phyloP scores from a whole-genome alignment of 768 basidiomycete species.

The Russula griseocarnosa region DNA sequence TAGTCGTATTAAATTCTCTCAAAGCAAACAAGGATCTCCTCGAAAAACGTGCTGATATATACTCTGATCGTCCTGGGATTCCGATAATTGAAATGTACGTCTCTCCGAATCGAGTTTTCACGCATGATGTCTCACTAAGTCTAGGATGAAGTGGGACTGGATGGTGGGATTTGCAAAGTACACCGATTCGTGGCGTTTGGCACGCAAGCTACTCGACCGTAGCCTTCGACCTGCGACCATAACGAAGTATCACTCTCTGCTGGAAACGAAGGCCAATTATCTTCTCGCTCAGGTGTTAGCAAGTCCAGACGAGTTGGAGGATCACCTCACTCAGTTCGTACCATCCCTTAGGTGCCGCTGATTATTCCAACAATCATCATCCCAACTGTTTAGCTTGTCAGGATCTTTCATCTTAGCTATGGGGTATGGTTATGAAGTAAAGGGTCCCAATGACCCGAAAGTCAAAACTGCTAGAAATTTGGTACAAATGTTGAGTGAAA shows the following conservation, averaged over 20 bases:
- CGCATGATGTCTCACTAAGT: background rate
- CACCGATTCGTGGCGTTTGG: background rate
- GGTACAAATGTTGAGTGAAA: background rate
- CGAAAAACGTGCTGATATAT: conserved; percentile 11
- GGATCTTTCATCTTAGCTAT: conserved; percentile 3
- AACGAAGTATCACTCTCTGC: background rate
- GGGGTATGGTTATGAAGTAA: conserved; percentile 8
- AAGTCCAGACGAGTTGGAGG: background rate
- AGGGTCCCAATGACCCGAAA: background rate
- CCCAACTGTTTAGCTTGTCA: background rate
- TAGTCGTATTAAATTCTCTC: conserved; percentile 8
- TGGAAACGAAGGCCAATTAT: background rate
- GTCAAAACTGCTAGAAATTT: background rate
- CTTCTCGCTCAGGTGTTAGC: background rate
- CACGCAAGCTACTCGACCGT: conserved; percentile 3
- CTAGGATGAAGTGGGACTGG: conserved; percentile 5
- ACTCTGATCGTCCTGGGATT: conserved; percentile 9
- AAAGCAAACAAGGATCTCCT: conserved; percentile 10
- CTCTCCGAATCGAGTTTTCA: background rate
- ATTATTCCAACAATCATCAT: background rate
- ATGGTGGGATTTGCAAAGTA: background rate
- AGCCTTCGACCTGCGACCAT: background rate
- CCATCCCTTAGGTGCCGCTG: background rate
- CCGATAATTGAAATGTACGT: conserved; percentile 5
- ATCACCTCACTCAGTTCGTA: background rate